Evolutionary conservation across 2,329 filamentous ascomycete genomes (phyloP).

Genomic region (Rachicladosporium sp.): DNA sequence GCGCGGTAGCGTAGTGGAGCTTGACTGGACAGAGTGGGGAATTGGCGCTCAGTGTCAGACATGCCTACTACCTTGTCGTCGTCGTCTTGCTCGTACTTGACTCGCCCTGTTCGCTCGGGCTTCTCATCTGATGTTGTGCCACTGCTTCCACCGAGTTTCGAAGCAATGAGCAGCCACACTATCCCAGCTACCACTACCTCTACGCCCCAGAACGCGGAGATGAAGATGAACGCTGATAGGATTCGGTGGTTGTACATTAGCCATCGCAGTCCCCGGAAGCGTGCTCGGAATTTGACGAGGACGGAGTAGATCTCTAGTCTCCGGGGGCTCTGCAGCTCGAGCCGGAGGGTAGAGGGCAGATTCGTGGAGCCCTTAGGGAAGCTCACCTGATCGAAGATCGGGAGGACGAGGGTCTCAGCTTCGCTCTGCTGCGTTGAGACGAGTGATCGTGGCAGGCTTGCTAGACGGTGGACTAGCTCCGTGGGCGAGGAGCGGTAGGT

Average conservation of each 20-base stretch:
- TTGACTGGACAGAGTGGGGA: constrained; percentile 35
- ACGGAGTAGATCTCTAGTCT: constrained; percentile 64
- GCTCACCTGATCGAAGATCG: constrained; percentile 59
- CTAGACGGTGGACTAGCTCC: constrained; percentile 46
- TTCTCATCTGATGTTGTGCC: neutral
- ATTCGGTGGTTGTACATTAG: constrained; percentile 77
- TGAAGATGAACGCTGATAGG: constrained; percentile 56
- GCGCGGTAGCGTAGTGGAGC: constrained; percentile 24
- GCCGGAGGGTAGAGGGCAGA: constrained; percentile 40
- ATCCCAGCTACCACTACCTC: constrained; percentile 56
- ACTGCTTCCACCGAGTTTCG: constrained; percentile 21
- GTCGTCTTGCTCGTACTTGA: constrained; percentile 15
- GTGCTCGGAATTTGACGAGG: constrained; percentile 57
- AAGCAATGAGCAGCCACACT: constrained; percentile 49
- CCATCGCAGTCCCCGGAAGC: constrained; percentile 64
- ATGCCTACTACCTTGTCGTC: constrained; percentile 18
- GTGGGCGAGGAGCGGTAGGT: constrained; percentile 66
- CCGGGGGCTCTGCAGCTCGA: constrained; percentile 59
- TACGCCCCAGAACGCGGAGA: constrained; percentile 60
- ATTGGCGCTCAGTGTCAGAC: constrained; percentile 37
- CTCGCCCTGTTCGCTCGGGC: constrained; percentile 8
- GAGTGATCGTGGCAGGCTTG: constrained; percentile 58
- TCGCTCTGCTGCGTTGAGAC: constrained; percentile 50
- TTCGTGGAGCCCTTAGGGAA: constrained; percentile 47
- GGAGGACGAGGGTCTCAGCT: constrained; percentile 49